A percentile compares a stretch with the other conserved stretches of the same genome.
Conservation (phyloP, 2,329 filamentous ascomycete species). For the Hypoxylon sp. region DNA sequence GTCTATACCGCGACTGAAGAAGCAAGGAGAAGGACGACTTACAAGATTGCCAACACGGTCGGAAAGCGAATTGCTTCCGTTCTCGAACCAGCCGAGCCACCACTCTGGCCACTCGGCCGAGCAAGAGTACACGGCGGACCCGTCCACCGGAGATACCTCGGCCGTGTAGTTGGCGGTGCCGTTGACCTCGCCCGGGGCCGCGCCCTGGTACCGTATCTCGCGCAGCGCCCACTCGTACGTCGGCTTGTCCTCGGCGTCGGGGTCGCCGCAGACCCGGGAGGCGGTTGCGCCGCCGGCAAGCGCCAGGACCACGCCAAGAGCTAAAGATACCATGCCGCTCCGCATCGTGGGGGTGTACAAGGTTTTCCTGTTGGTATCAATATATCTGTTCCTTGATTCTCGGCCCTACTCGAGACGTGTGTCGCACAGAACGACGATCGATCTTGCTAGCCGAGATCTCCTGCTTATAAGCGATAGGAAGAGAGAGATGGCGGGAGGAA, state of each 20-base stretch:
- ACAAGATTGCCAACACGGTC: constrained; percentile 38
- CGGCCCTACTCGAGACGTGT: not conserved
- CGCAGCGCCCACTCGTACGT: constrained; percentile 42
- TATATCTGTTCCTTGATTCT: not conserved
- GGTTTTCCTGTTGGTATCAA: constrained; percentile 54
- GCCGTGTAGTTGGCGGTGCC: too few relatives aligned
- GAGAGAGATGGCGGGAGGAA: too few relatives aligned
- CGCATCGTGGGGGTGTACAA: constrained; percentile 35
- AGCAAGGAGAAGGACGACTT: too few relatives aligned
- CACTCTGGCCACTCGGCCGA: constrained; percentile 47
- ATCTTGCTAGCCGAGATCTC: not conserved
- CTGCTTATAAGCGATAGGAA: too few relatives aligned
- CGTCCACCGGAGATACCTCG: too few relatives aligned
- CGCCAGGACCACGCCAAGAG: constrained; percentile 14
- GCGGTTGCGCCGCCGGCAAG: constrained; percentile 29
- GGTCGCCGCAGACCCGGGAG: constrained; percentile 39
- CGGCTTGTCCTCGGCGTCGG: too few relatives aligned
- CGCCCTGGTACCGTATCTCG: constrained; percentile 45
- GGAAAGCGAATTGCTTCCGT: too few relatives aligned
- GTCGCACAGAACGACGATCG: not conserved
- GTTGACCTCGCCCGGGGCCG: constrained; percentile 32
- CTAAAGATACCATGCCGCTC: constrained; percentile 23
- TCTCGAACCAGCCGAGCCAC: constrained; percentile 46
- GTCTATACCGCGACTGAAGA: too few relatives aligned
- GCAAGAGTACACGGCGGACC: too few relatives aligned